A percentile compares a stretch with the other conserved stretches of the same genome.
Conservation (phyloP, 2,329 filamentous ascomycete genomes). For the Herpotrichia juniperi region DNA sequence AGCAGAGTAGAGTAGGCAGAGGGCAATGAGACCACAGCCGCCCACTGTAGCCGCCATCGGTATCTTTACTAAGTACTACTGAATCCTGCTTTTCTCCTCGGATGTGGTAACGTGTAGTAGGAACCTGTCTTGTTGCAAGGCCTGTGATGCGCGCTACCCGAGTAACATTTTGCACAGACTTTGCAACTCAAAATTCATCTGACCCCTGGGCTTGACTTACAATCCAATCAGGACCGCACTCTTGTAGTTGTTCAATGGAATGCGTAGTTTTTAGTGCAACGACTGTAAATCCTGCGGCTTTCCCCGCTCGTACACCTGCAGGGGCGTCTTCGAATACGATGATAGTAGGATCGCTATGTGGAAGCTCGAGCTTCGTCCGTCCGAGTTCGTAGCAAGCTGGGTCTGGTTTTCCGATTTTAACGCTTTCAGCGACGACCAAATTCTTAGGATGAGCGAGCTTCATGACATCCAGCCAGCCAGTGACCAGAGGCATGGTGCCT, state of each 20-base stretch:
- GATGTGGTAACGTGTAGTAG: no score
- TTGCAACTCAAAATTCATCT: no score
- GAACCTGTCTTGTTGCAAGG: no score
- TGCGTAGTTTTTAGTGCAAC: constrained; percentile 87
- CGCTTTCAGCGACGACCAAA: constrained; percentile 58
- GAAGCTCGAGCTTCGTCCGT: constrained; percentile 46
- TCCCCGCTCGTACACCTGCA: constrained; percentile 81
- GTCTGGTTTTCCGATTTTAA: constrained; percentile 56
- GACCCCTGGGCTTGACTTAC: no score
- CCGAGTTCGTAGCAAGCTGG: constrained; percentile 57
- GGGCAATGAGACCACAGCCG: no score
- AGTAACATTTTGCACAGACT: no score
- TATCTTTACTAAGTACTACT: no score
- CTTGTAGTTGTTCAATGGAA: constrained; percentile 70
- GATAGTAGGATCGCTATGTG: constrained; percentile 54
- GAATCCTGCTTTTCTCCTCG: no score
- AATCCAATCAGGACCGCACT: constrained; percentile 86
- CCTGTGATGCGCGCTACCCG: no score
- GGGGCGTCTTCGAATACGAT: constrained; percentile 90
- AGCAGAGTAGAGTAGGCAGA: no score
- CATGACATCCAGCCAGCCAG: constrained; percentile 58
- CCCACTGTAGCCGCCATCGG: no score
- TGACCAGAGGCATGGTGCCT: constrained; percentile 55
- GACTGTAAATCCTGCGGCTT: constrained; percentile 84
- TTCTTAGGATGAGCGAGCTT: constrained; percentile 53